Evolutionary conservation across 441 rosid species (phyloP).

Genomic region (Erodium texanum): DNA sequence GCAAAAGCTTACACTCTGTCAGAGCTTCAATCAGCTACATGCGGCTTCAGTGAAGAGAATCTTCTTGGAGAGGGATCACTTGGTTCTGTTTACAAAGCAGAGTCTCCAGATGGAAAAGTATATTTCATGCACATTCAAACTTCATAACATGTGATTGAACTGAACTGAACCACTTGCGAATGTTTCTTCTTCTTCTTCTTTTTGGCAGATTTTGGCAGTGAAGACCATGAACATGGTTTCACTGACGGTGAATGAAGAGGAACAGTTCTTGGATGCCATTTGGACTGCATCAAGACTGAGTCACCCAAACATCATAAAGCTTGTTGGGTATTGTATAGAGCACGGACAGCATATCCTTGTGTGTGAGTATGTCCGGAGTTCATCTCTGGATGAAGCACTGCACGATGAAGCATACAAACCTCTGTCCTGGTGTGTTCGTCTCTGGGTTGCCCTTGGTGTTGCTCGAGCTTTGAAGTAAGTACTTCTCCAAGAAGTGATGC

Average conservation of each 20-base stretch:
- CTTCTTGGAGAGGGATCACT: slow-evolving; percentile 82
- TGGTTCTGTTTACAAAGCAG: slow-evolving; percentile 84
- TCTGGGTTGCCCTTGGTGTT: slow-evolving; percentile 69
- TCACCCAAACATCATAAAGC: slow-evolving; percentile 77
- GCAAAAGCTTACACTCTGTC: slow-evolving; percentile 55
- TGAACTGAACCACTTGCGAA: neutral
- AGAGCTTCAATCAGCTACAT: slow-evolving; percentile 75
- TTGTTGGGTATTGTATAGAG: slow-evolving; percentile 80
- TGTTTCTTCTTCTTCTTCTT: slow-evolving; percentile 8
- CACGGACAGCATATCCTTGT: slow-evolving; percentile 75
- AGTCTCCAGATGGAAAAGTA: slow-evolving; percentile 74
- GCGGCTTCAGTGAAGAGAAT: slow-evolving; percentile 64
- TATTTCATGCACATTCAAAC: slow-evolving; percentile 4
- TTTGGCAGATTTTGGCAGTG: slow-evolving; percentile 59
- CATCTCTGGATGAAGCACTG: slow-evolving; percentile 63
- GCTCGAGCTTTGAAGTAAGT: slow-evolving; percentile 81
- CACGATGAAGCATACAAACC: slow-evolving; percentile 55
- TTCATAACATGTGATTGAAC: neutral
- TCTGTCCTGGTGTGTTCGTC: slow-evolving; percentile 73
- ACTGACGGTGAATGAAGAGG: slow-evolving; percentile 77
- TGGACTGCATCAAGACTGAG: slow-evolving; percentile 54
- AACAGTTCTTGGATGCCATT: slow-evolving; percentile 61
- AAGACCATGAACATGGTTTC: slow-evolving; percentile 60
- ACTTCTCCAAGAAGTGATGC: neutral
- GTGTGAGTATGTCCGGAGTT: slow-evolving; percentile 61